Evolutionary conservation across 306 rosid species (phyloP).

Genomic region (Bauhinia variegata): DNA sequence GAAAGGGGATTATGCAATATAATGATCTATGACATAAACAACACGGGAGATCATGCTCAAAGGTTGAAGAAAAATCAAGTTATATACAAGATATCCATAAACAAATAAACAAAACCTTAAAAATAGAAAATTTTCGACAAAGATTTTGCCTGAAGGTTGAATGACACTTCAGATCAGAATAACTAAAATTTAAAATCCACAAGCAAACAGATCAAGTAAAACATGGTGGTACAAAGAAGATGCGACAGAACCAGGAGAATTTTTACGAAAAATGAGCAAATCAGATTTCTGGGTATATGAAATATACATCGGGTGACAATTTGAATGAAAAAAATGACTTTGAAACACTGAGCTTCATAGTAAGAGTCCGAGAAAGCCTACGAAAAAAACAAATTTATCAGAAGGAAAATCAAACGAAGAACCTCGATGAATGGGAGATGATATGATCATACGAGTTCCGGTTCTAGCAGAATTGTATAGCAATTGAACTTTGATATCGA

Average conservation of each 20-base stretch:
- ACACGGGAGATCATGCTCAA: conserved; percentile 26
- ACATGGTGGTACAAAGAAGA: not conserved
- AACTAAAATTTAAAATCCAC: conserved; percentile 3
- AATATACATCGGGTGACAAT: not conserved
- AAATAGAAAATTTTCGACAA: not conserved
- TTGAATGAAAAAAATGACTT: not conserved
- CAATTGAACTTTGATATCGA: conserved; percentile 35
- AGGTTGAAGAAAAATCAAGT: conserved; percentile 5
- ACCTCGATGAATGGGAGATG: conserved; percentile 38
- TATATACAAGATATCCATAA: conserved; percentile 29
- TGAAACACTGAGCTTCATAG: not conserved
- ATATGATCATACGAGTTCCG: conserved; percentile 15
- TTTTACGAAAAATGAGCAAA: conserved; percentile 19
- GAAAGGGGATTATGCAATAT: not conserved
- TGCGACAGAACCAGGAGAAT: not conserved
- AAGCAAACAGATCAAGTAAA: conserved; percentile 24
- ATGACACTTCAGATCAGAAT: not conserved
- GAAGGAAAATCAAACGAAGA: conserved; percentile 15
- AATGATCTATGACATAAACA: conserved; percentile 13
- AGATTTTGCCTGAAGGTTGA: not conserved
- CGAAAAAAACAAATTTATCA: not conserved
- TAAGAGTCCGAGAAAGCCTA: not conserved
- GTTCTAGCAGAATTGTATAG: conserved; percentile 8
- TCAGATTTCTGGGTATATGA: not conserved
- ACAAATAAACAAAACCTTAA: not conserved